Evolutionary conservation across 148 eudicot species (phyloP).

Genomic region (Rhododendron mucronatum): DNA sequence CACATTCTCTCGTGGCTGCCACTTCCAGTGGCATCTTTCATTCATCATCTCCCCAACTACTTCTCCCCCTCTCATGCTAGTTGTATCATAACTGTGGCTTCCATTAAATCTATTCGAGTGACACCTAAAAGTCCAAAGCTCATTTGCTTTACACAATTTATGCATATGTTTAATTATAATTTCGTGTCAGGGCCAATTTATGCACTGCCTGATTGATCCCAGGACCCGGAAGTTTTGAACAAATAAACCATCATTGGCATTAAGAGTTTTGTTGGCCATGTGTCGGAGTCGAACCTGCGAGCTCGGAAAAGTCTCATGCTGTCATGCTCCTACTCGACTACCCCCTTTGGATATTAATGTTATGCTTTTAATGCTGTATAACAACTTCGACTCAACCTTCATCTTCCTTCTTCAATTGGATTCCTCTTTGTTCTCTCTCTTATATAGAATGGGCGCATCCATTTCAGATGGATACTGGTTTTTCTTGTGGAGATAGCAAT

Average conservation of each 20-base stretch:
- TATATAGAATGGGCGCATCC: constrained; percentile 14
- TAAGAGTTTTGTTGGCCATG: neutral
- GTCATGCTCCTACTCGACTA: neutral
- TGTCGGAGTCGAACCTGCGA: neutral
- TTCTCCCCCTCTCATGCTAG: neutral
- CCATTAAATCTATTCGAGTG: neutral
- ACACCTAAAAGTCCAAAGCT: neutral
- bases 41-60: neutral
- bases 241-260: neutral
- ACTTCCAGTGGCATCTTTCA: neutral
- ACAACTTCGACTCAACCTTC: neutral
- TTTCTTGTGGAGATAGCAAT: constrained; percentile 15
- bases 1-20: neutral
- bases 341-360: neutral
- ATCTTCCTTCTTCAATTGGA: neutral
- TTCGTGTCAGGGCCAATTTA: neutral
- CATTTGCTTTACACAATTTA: neutral
- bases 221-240: neutral
- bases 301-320: neutral
- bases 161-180: neutral
- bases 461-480: constrained; percentile 12
- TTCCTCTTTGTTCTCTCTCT: neutral
- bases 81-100: neutral
- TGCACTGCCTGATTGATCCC: neutral
- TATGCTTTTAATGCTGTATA: neutral